Base-by-base conservation (phyloP, 179 eudicot genomes). In the Silene vulgaris region DNA sequence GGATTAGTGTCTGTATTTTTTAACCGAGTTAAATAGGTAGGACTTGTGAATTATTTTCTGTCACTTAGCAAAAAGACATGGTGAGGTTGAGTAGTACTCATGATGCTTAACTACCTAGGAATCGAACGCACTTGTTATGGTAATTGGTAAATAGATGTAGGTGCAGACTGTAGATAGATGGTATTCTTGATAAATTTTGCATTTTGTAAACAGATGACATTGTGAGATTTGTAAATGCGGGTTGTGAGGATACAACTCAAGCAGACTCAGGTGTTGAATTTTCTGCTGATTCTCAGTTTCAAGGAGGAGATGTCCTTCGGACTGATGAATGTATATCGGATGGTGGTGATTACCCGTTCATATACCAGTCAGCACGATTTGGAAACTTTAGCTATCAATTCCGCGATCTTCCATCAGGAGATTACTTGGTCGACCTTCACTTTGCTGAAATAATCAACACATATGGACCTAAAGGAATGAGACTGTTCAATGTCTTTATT, bases 381-480 rank as follows among this genome's bases (percentile, higher is more conserved):
- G 98, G 97, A 73, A 79, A 89, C 77, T 89, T 92, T 71, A 78
- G 83, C 72, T 94, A 94, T 82, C 82, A 80, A 77, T 85, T 94
- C 76, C 76, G 80, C 29, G 75, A 80, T 82, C 70, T 94, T 73
- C 84, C 82, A 35, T 85, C 92, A 29, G 98, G 98, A 65, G 86
- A 89, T 74, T 94, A 94, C 78, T 86, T 79, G 66, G 86, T 88
- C 54, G 97, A 94, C 72, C 97, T 92, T 77, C 97, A 94, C 78
- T 94, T 94, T 81, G 87, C 85, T 61, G 98, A 92, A 88, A 90
- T 94, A 35, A 86, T 89, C 69, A 87, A 92, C 74, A 88, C 83
- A 4, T 65, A 76, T 77, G 98, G 98, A 66, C 98, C 98, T 29
- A 89, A 88, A 83, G 98, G 98, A 69, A 88, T 94, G 86, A 84